Evolutionary conservation across 352 stramenopile species (phyloP), one percentile per base, ranked within the genome.

Genomic region (Thalassiosira pacifica): DNA sequence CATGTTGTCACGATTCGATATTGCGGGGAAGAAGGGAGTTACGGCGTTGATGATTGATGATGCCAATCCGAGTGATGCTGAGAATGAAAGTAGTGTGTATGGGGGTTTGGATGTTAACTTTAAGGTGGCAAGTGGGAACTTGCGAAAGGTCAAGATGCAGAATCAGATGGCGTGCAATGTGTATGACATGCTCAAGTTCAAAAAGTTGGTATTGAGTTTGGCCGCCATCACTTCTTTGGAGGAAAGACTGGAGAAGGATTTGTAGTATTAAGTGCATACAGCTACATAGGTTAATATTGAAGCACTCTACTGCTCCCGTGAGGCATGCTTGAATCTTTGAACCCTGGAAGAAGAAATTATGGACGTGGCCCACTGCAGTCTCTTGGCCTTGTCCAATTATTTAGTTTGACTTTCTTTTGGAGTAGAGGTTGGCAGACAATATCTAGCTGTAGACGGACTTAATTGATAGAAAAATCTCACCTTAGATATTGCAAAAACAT

Each of bases 171-270:
- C 86, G 19, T 83, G 86, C 22, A 96, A 96, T 80, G 93, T 96
- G 27, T 96, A 96, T 88, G 90, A 95, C 77, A 92, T 96, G 73
- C 79, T 97, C 34, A 96, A 96, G 84, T 90, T 91, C 73, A 87
- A 93, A 67, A 95, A 95, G 65, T 75, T 97, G 24, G 83, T 97
- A 32, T 57, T 97, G 24, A 94, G 88, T 24, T 74, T 95, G 76
- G 83, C 76, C 45, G 94, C 93, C 27, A 63, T 96, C 5, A 71
- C 89, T 69, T 40, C 88, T 61, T 85, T 97, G 42, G 91, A 95
- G 69, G 61, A 81, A 24, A 57, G 87, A 66, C 83, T 92, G 45
- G 73, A 87, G 73, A 82, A 37, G 59, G 60, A 82, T 45, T 65
- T 82, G 53, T 61, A 57, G 48, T 57, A 48, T n/a, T n/a, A n/a